Evolutionary conservation across 331 rosid genomes (phyloP).

Genomic region (Acacia concinna): DNA sequence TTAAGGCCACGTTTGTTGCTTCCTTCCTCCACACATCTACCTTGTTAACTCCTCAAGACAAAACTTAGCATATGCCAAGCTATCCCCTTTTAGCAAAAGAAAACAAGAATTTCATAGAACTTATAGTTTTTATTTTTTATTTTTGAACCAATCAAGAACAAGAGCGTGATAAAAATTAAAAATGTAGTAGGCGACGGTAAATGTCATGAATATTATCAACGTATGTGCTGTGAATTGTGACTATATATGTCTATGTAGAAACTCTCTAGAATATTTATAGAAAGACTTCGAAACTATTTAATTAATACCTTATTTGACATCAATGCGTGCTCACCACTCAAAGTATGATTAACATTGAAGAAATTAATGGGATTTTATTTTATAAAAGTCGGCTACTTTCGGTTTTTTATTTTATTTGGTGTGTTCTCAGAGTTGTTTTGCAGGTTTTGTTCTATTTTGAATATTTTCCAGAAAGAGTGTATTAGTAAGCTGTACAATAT

Average conservation of each 20-base stretch:
- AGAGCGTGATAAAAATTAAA: not conserved
- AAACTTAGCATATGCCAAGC: too few relatives aligned
- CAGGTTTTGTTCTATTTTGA: not conserved
- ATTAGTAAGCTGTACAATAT: not conserved
- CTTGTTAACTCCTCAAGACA: not conserved
- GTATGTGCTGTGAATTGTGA: not conserved
- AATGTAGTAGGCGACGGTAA: not conserved
- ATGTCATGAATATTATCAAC: not conserved
- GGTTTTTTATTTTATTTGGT: not conserved
- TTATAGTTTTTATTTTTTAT: not conserved
- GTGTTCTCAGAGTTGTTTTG: not conserved
- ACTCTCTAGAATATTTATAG: not conserved
- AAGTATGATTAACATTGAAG: not conserved
- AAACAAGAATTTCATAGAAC: not conserved
- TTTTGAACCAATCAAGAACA: not conserved
- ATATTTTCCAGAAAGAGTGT: not conserved
- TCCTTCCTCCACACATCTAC: not conserved
- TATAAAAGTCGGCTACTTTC: not conserved
- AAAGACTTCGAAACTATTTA: not conserved
- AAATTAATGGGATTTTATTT: not conserved
- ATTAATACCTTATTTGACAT: not conserved
- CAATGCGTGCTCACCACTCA: conserved; percentile 4
- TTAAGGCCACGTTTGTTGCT: not conserved
- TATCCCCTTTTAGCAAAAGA: not conserved
- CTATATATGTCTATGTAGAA: too few relatives aligned